Evolutionary conservation across 2,329 filamentous ascomycete species (phyloP).

Genomic region (Fonsecaea erecta): DNA sequence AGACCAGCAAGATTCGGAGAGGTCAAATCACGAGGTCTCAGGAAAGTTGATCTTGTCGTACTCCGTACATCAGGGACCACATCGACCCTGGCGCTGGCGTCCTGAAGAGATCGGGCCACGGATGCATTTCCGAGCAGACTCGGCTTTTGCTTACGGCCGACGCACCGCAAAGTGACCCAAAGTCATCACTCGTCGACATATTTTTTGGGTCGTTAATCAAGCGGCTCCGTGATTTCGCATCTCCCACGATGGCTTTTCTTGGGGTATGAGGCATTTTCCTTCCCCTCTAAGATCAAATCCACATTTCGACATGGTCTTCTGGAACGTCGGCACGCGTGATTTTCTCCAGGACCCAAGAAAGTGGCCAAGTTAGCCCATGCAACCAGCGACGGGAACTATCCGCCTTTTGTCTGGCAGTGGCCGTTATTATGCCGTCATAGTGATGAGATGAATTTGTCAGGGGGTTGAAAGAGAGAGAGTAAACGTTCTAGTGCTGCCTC

Average conservation of each 20-base stretch:
- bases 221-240: conserved; percentile 7
- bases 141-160: conserved; percentile 21
- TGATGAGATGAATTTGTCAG: conserved; percentile 6
- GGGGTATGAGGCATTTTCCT: conserved; percentile 21
- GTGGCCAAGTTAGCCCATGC: conserved; percentile 7
- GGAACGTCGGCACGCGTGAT: conserved; percentile 16
- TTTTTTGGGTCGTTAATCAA: not conserved
- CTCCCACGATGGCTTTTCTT: not conserved
- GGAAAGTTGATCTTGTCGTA: not conserved
- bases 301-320: conserved; percentile 13
- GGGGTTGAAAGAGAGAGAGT: not conserved
- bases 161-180: conserved; percentile 6
- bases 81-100: not conserved
- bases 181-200: not conserved
- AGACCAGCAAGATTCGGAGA: too few species aligned
- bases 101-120: conserved; percentile 1
- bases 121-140: not conserved
- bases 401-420: conserved; percentile 3
- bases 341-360: conserved; percentile 4
- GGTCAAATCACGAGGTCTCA: conserved; percentile 2
- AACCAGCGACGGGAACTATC: conserved; percentile 10
- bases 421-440: conserved; percentile 3
- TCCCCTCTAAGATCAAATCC: not conserved
- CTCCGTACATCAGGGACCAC: conserved; percentile 8
- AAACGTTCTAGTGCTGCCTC: conserved; percentile 7